Evolutionary conservation across 2,329 filamentous ascomycete species (phyloP).

Genomic region (Teratosphaeria gauchensis): DNA sequence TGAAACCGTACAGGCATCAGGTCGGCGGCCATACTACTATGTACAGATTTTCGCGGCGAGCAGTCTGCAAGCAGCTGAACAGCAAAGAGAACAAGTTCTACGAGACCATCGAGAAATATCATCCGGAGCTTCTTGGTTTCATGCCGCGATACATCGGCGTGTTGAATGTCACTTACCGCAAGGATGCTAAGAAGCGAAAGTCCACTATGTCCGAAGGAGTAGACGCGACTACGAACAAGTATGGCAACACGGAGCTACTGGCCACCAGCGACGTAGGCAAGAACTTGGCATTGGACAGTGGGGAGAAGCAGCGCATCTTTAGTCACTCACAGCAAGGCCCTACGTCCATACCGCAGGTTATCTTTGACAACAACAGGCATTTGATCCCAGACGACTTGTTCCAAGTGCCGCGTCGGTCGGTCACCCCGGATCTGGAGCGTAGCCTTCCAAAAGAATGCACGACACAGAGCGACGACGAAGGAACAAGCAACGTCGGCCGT

Average conservation of each 20-base stretch:
- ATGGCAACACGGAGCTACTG: not conserved
- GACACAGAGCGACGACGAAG: slow-evolving; percentile 11
- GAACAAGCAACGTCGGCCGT: slow-evolving; percentile 2
- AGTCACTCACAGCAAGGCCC: slow-evolving; percentile 72
- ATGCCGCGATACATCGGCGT: slow-evolving; percentile 96
- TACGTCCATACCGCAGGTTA: slow-evolving; percentile 73
- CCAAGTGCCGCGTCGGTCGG: slow-evolving; percentile 38
- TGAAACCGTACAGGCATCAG: slow-evolving; percentile 95
- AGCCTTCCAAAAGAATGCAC: slow-evolving; percentile 10
- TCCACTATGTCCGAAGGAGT: slow-evolving; percentile 24
- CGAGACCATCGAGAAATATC: slow-evolving; percentile 83
- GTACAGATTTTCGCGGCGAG: slow-evolving; percentile 88
- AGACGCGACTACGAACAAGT: not conserved
- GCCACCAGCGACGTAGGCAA: slow-evolving; percentile 15
- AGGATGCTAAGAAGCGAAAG: slow-evolving; percentile 51
- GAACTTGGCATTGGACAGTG: slow-evolving; percentile 12
- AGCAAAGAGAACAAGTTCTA: slow-evolving; percentile 99
- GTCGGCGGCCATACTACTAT: slow-evolving; percentile 94
- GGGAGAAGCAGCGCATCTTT: slow-evolving; percentile 41
- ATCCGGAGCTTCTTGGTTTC: slow-evolving; percentile 82
- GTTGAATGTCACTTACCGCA: slow-evolving; percentile 89
- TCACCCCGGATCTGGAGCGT: slow-evolving; percentile 24
- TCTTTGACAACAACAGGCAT: slow-evolving; percentile 87
- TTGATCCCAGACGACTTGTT: slow-evolving; percentile 82
- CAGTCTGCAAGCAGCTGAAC: slow-evolving; percentile 96